phyloP scores from a whole-genome alignment of 352 stramenopile species.

The Phytopythium oedochilum region DNA sequence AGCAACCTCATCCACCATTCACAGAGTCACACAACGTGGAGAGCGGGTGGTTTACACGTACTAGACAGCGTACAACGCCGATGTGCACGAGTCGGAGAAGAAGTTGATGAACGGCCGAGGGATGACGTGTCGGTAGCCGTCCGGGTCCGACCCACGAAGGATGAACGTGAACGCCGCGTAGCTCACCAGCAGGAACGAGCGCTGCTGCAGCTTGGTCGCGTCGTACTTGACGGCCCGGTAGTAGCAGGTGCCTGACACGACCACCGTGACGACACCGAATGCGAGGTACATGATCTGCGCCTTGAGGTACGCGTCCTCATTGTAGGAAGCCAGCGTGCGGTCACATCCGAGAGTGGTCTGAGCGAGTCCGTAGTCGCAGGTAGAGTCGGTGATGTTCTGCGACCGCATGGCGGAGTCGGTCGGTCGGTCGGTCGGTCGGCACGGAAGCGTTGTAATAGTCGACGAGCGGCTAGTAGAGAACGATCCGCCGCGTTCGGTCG shows the following conservation, averaged over 20 bases:
- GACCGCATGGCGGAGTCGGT: conserved; percentile 3
- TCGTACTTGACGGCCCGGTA: conserved; percentile 15
- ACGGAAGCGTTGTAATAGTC: too few species aligned
- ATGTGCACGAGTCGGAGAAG: conserved; percentile 27
- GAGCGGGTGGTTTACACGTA: too few species aligned
- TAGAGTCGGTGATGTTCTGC: conserved; percentile 27
- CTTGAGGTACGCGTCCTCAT: conserved; percentile 11
- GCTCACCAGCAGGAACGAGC: conserved; percentile 18
- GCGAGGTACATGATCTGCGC: conserved; percentile 18
- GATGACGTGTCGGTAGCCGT: conserved; percentile 21
- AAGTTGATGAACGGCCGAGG: conserved; percentile 16
- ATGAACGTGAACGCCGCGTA: conserved; percentile 23
- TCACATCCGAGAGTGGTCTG: conserved; percentile 12
- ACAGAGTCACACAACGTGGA: too few species aligned
- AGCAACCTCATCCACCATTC: neutral
- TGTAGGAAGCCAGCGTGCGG: conserved; percentile 16
- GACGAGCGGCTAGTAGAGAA: too few species aligned
- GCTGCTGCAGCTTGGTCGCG: conserved; percentile 17
- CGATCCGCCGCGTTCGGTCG: too few species aligned
- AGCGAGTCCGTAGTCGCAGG: conserved; percentile 15
- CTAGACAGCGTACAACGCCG: conserved; percentile 25
- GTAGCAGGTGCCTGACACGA: conserved; percentile 10
- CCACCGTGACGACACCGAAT: conserved; percentile 7
- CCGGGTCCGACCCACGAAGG: conserved; percentile 18
- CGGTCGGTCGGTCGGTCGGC: too few species aligned